A percentile compares a stretch with the other conserved stretches of the same genome.
Conservation (phyloP, 208 protist species). For the Acanthamoeba culbertsoni region DNA sequence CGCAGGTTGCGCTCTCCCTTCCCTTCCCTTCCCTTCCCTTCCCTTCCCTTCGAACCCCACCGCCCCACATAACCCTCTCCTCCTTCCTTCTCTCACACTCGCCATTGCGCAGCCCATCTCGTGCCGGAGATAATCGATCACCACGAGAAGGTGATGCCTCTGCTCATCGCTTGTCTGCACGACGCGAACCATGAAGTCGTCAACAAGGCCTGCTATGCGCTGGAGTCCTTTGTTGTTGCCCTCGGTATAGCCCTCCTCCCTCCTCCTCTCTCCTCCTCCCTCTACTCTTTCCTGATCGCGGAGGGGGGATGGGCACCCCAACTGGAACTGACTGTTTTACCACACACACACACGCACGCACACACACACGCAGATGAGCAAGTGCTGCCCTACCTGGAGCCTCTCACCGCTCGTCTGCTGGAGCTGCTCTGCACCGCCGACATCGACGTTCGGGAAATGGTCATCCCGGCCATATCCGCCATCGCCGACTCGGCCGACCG, state of each 20-base stretch:
- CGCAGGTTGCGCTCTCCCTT: not conserved
- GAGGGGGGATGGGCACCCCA: no score
- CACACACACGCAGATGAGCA: not conserved
- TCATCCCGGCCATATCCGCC: slow-evolving; percentile 50
- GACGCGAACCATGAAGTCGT: slow-evolving; percentile 7
- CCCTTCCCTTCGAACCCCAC: not conserved
- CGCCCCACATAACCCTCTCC: not conserved
- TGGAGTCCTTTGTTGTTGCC: slow-evolving; percentile 38
- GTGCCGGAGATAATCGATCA: slow-evolving; percentile 57
- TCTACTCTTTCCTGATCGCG: not conserved
- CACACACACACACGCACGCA: not conserved
- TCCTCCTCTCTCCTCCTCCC: not conserved
- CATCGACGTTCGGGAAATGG: slow-evolving; percentile 50
- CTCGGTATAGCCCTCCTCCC: not conserved
- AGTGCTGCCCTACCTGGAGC: slow-evolving; percentile 24
- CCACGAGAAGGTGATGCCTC: slow-evolving; percentile 47
- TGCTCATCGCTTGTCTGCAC: not conserved
- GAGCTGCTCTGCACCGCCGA: not conserved
- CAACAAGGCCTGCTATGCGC: slow-evolving; percentile 31
- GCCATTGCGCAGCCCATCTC: not conserved
- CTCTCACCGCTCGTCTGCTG: not conserved
- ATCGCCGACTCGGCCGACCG: slow-evolving; percentile 14
- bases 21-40: not conserved
- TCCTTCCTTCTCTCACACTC: not conserved
- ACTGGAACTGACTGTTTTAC: not conserved